phyloP scores from a whole-genome alignment of 129 eudicot species.

The Lactuca saligna region DNA sequence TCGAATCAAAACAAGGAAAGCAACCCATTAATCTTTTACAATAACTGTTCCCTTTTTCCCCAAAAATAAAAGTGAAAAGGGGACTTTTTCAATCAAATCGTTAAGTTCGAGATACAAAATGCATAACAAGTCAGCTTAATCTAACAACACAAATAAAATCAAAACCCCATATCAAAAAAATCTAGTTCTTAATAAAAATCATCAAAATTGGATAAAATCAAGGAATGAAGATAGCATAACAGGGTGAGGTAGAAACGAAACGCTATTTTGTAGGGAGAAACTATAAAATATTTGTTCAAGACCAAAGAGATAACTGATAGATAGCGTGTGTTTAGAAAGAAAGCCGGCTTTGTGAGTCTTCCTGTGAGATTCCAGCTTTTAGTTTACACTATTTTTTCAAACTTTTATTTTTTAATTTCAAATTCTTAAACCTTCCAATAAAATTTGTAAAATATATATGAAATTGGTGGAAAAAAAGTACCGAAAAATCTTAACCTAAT shows the following conservation, averaged over 20 bases:
- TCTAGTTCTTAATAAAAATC: too few relatives aligned
- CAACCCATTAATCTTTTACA: slow-evolving; percentile 58
- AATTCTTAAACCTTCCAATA: too few relatives aligned
- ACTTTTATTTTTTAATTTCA: too few relatives aligned
- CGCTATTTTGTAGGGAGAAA: not conserved
- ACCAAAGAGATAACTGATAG: slow-evolving; percentile 4
- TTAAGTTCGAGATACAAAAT: not conserved
- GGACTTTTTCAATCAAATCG: not conserved
- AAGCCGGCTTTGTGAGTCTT: slow-evolving; percentile 17
- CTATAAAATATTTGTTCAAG: not conserved
- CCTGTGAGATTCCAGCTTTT: slow-evolving; percentile 10
- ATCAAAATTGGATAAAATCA: not conserved
- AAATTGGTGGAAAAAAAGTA: too few relatives aligned
- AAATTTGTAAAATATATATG: too few relatives aligned
- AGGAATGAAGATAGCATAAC: not conserved
- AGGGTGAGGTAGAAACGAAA: not conserved
- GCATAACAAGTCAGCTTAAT: too few relatives aligned
- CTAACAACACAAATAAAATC: too few relatives aligned
- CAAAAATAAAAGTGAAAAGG: not conserved
- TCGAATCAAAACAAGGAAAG: slow-evolving; percentile 92
- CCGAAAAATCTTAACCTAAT: too few relatives aligned
- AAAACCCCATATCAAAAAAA: too few relatives aligned
- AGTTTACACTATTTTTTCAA: not conserved
- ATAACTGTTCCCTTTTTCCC: not conserved
- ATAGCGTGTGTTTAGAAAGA: slow-evolving; percentile 13